Base-by-base conservation (phyloP, 2,329 filamentous ascomycete species). In the Colletotrichum sublineola region DNA sequence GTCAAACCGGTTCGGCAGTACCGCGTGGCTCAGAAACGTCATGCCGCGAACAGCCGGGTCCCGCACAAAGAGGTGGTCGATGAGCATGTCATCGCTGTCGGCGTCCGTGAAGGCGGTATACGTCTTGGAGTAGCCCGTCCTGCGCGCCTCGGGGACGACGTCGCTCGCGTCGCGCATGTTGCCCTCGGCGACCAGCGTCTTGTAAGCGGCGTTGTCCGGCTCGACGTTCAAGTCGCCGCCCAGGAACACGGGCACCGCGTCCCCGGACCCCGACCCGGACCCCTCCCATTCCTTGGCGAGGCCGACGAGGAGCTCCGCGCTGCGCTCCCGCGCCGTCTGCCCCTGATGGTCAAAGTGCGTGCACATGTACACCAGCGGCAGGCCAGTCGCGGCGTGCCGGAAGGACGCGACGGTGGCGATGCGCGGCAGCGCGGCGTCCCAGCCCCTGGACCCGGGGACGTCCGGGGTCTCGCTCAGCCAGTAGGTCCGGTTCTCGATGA, bases 391-490 rank as follows among this genome's bases (percentile, higher is more conserved):
- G 15, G 74, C 67, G 73, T 88, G 84, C 57, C 78, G 67, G 74
- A 88, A 86, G 3, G 80, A 79, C 3, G 82, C 86, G 8, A 86
- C 81, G 0, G 86, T 88, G 11, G 86, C 79, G 52, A 89, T 85
- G 0, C 87, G 82, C 5, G 84, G 81, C 11, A 77, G 74, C 7
- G 77, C 78, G 4, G 82, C 82, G 55, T 83, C 82, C 91, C 91
- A 93, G 46, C 90, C 88, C 74, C 86, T 89, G 0, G 86, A 89
- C 0, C 88, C 89, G n/a, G 79, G 79, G 20, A 78, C 80, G 11
- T 85, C 80, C 0, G 89, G 91, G 1, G 88, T 92, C 74, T 86
- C 80, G 8, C 86, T 90, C 2, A 93, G 82, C 91, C 91, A 93
- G 61, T 89, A 84, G 0, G 88, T 91, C 63, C 86, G 81, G 80